Evolutionary conservation across 352 stramenopile species (phyloP), one percentile per base, ranked within the genome.

Genomic region (Thraustotheca clavata): DNA sequence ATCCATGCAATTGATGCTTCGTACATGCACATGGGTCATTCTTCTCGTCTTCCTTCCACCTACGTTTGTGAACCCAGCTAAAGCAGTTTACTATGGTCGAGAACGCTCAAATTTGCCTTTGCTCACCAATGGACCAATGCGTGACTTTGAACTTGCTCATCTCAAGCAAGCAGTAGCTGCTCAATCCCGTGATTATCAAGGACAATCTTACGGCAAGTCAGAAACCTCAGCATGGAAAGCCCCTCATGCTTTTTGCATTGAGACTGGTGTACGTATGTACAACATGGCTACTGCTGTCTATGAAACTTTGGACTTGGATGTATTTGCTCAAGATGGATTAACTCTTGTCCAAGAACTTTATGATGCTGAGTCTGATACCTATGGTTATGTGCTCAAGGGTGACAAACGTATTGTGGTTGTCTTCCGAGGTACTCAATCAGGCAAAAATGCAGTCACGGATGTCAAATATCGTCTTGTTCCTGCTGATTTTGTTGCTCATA

Each of bases 241-340:
- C n/a, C 57, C 79, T 8, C 85, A 87, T 60, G 69, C 92, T 18
- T 94, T 95, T 63, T 95, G 87, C 57, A 80, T 95, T 29, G 83
- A 95, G 72, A 91, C 87, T 1, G 79, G 84, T 16, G 74, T 72
- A 22, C 89, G 79, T 76, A 55, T 95, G 34, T 67, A 94, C 31
- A 86, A 95, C 49, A 65, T 94, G 16, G 77, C 85, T n/a, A 69
- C 84, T 22, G 88, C 74, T 36, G 80, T 79, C 8, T 93, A 94
- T 60, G 85, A 85, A 1, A 77, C 91, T 50, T 72, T 91, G 2
- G 69, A 71, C 12, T 73, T 92, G 18, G 81, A 93, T 22, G 35
- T 54, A n/a, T 65, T 65, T 26, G 24, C 38, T 35, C 68, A 70
- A 40, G 80, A 83, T 59, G 83, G 83, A 1, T 91, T 92, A 55